phyloP scores from a whole-genome alignment of 495 filamentous ascomycete genomes.

The Talaromyces nanjingensis region DNA sequence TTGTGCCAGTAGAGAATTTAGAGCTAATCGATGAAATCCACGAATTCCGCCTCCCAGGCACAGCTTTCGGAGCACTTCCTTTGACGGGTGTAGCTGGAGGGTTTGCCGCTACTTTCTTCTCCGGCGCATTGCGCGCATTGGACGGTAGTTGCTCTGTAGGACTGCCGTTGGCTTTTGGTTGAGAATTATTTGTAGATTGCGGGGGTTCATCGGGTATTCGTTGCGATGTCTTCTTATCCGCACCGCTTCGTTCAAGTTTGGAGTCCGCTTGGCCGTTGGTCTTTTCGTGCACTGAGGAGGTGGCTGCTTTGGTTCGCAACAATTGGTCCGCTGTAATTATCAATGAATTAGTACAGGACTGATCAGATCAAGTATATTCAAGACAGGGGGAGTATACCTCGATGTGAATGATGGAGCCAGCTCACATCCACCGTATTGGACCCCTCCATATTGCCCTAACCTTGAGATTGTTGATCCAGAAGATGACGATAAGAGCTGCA shows the following conservation, averaged over 20 bases:
- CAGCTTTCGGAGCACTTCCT: constrained; percentile 17
- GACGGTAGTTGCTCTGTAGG: neutral
- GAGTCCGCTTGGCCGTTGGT: constrained; percentile 10
- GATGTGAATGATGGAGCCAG: constrained; percentile 62
- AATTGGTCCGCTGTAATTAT: constrained; percentile 6
- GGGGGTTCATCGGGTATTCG: neutral
- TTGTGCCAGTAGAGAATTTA: constrained; percentile 75
- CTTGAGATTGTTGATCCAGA: neutral
- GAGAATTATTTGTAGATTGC: neutral
- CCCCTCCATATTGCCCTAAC: constrained; percentile 41
- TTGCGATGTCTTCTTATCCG: neutral
- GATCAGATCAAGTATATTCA: neutral
- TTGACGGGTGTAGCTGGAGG: constrained; percentile 18
- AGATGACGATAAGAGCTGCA: neutral
- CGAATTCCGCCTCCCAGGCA: constrained; percentile 57
- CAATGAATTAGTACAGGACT: neutral
- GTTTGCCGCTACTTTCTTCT: neutral
- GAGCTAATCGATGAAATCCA: constrained; percentile 92
- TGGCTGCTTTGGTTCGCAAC: constrained; percentile 12
- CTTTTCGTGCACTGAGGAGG: constrained; percentile 18
- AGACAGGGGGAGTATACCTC: constrained; percentile 36
- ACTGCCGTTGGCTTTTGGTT: neutral
- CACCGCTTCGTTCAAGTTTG: neutral
- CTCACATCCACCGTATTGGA: constrained; percentile 62
- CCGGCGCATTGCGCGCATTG: neutral